Evolutionary conservation across 208 protist species (phyloP), one percentile per base, ranked within the genome.

Genomic region (Phytomonas serpens): DNA sequence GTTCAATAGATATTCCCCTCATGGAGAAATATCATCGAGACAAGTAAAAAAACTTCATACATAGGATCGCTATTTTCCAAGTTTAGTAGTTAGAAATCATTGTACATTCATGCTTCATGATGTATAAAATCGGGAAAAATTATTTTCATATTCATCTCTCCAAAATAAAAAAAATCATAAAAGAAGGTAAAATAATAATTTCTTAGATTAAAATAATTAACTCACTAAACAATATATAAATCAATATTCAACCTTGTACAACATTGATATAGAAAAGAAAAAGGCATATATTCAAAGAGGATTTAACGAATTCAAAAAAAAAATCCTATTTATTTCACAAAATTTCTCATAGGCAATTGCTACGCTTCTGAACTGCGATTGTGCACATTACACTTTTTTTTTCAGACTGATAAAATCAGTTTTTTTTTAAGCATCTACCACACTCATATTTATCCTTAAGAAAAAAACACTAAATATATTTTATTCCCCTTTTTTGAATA

Each of bases 251-350:
- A 27, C 19, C 5, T 4, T 57, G 6, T 6, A 57, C 47, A 57
- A 2, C 19, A 57, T 6, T 57, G 23, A 7, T 27, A 63, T 10
- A 64, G 14, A 29, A 32, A 38, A 29, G 4, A 57, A 32, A 57
- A 69, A 51, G n/a, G 32, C 37, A 66, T 47, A 47, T 19, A 61
- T 27, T 23, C 4, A 72, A 57, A 10, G 52, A 3, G 40, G 37
- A 75, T 52, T 68, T 6, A 74, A 78, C 57, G 5, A 74, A 52
- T 30, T 7, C 38, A 67, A 77, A 63, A 9, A 36, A 61, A 67
- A 47, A 19, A 3, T 47, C 14, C 9, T 47, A 47, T 47, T 47
- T 47, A 47, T 16, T 47, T 3, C 14, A 47, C 7, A 16, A 47
- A 47, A 19, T 19, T 11, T 19, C 1, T 47, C 16, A 36, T 36